Base-by-base conservation (phyloP, 139 green algal species). In the Chlamydomonas urium region DNA sequence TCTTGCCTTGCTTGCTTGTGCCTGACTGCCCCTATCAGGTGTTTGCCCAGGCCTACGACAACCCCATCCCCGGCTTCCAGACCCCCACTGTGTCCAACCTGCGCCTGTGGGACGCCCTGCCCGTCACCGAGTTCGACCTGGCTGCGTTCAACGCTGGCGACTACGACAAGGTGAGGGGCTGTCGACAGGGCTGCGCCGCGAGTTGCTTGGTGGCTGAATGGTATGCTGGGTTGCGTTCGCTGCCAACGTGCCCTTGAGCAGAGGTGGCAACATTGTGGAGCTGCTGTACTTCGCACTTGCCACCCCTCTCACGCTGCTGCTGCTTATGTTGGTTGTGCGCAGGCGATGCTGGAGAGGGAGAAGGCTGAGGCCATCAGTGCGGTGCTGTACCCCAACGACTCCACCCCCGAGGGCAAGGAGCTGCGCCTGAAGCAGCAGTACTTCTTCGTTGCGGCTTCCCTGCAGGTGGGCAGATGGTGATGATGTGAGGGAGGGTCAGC, bases 351-450 rank as follows among this genome's bases (percentile, higher is more conserved):
- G 38, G 83, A 88, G 38, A 87, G 86, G 56, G 86, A 96, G 75
- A 81, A 85, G 32, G 94, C 96, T 24, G 93, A 97, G 74, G 86
- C 87, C 68, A 98, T 99, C 87, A 91, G 75, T 62, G 88, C 89
- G 3, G 96, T 99, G 85, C 86, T 99, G 34, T 99, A 99, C 86
- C 96, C 96, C 71, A 97, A 98, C 72, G 96, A 99, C 83, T 84
- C 85, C 47, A 99, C 95, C 3, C 81, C 87, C 53, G 90, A 98
- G 75, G 96, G 96, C 79, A 99, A 99, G 86, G 90, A 97, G 86
- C 89, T 99, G 78, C 91, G 96, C 66, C 85, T 99, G 33, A 97
- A 97, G 90, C 96, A 99, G 90, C 95, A 99, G 86, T 96, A 96
- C 87, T 99, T 99, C 86, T 97, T 99, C 68, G 92, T 97, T 21